phyloP scores from a whole-genome alignment of 2,329 filamentous ascomycete species.

The Curvularia lunata region DNA sequence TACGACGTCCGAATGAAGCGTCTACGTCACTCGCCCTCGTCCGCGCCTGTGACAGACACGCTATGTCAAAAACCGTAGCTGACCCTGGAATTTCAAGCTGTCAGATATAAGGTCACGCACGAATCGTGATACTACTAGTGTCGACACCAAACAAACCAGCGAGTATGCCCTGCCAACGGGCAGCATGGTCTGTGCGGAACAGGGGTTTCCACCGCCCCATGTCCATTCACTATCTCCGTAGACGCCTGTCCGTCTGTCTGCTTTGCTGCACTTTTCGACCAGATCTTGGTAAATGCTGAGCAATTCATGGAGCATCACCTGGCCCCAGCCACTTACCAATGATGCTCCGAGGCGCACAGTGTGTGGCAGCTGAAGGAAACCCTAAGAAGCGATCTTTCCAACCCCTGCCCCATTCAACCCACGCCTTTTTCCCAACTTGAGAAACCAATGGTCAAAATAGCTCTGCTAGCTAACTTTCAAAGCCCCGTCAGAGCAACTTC shows the following conservation, averaged over 20 bases:
- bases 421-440: constrained; percentile 37
- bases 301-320: constrained; percentile 29
- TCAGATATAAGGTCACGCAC: constrained; percentile 35
- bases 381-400: constrained; percentile 38
- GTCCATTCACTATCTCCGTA: constrained; percentile 10
- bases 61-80: constrained; percentile 40
- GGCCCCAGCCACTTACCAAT: constrained; percentile 33
- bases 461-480: constrained; percentile 43
- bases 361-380: constrained; percentile 41
- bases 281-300: constrained; percentile 20
- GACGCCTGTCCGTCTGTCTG: constrained; percentile 13
- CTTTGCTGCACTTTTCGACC: constrained; percentile 15
- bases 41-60: constrained; percentile 20
- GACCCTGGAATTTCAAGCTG: constrained; percentile 26
- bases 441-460: constrained; percentile 43
- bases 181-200: constrained; percentile 20
- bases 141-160: constrained; percentile 27
- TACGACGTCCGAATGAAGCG: constrained; percentile 26
- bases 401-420: constrained; percentile 38
- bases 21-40: constrained; percentile 28
- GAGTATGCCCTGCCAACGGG: constrained; percentile 20
- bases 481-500: constrained; percentile 38
- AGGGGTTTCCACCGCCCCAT: constrained; percentile 16
- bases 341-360: constrained; percentile 20
- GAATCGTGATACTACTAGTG: constrained; percentile 25